Conservation (phyloP, 1,139 yeast genomes). For the Debaryomyces sp. region DNA sequence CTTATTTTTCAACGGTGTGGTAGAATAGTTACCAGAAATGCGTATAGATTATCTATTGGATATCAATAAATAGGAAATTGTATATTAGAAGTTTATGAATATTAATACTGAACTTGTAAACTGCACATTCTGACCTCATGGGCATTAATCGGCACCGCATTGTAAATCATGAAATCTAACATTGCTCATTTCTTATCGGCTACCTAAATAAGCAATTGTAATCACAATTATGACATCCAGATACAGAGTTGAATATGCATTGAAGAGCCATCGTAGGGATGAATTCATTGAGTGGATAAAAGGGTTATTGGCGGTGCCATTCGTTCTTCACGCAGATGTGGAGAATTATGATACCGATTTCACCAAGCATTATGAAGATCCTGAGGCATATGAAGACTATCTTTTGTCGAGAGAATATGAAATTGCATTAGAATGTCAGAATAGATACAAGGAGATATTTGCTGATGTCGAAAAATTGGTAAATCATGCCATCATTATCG, state of each 20-base stretch:
- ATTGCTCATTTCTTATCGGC: not conserved
- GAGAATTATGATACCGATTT: constrained; percentile 34
- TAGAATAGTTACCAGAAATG: constrained; percentile 83
- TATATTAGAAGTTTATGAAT: constrained; percentile 1
- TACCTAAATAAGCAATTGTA: not conserved
- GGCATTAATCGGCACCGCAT: not conserved
- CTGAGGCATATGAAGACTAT: constrained; percentile 27
- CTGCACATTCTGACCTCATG: not conserved
- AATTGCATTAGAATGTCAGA: constrained; percentile 46
- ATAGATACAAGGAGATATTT: constrained; percentile 84
- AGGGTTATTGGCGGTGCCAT: constrained; percentile 86
- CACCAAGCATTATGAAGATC: constrained; percentile 19
- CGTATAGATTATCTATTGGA: constrained; percentile 27
- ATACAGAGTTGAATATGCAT: constrained; percentile 61
- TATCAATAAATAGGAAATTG: constrained; percentile 2
- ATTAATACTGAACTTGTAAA: not conserved
- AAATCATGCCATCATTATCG: constrained; percentile 40
- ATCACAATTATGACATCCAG: constrained; percentile 49
- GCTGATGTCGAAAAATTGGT: constrained; percentile 78
- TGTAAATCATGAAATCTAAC: not conserved
- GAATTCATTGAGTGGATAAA: constrained; percentile 96
- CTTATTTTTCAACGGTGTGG: no score
- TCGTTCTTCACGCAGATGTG: constrained; percentile 78
- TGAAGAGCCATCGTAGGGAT: constrained; percentile 88
- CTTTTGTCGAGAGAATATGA: constrained; percentile 26